Evolutionary conservation across 306 rosid species (phyloP).

Genomic region (Gastrolobium bilobum): DNA sequence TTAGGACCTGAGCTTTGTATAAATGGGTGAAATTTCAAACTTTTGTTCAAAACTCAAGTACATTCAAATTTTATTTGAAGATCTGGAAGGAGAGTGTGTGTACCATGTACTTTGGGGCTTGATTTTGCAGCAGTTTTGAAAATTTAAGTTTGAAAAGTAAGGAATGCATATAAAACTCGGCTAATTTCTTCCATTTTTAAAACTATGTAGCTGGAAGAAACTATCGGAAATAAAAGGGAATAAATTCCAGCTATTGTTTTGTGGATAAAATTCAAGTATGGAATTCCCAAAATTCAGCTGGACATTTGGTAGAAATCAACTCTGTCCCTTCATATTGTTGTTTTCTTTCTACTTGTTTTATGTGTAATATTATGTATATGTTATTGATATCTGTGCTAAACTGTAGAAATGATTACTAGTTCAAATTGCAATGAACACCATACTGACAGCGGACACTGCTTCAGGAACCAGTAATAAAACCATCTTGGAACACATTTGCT

Average conservation of each 20-base stretch:
- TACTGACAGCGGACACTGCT: conserved; percentile 46
- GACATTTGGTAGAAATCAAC: conserved; percentile 33
- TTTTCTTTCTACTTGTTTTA: conserved; percentile 29
- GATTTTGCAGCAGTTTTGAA: not conserved
- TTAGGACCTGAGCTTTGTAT: conserved; percentile 1
- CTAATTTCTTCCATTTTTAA: not conserved
- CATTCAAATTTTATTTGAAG: conserved; percentile 12
- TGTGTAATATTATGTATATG: not conserved
- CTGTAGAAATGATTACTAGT: conserved; percentile 23
- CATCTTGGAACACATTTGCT: conserved; percentile 89
- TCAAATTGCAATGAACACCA: conserved; percentile 23
- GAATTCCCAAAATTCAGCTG: not conserved
- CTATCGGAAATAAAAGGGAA: not conserved
- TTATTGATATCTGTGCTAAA: conserved; percentile 29
- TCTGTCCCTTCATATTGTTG: not conserved
- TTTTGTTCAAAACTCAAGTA: not conserved
- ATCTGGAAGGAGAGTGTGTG: not conserved
- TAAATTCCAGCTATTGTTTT: not conserved
- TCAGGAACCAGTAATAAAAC: conserved; percentile 97
- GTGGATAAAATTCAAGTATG: conserved; percentile 26
- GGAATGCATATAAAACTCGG: not conserved
- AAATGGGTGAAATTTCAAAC: conserved; percentile 9
- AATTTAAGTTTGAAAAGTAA: not conserved
- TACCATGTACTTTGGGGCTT: not conserved
- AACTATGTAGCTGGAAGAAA: not conserved